A percentile compares a stretch with the other conserved stretches of the same genome.
phyloP scores from a whole-genome alignment of 2,329 filamentous ascomycete genomes.

The Talaromyces albobiverticillius region DNA sequence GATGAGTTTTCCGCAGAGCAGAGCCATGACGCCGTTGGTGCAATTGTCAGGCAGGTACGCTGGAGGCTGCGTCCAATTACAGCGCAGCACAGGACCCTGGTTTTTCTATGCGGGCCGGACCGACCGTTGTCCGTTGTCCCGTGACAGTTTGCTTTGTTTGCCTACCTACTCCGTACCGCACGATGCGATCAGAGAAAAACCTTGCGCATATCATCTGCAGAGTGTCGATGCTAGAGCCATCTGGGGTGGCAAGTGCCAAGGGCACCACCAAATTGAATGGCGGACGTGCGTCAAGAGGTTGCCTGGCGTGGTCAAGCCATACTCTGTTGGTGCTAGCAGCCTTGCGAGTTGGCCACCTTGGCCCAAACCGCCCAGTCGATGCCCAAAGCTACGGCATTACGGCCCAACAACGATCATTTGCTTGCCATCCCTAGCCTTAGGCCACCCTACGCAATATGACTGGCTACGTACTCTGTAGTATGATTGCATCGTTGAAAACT shows the following conservation, averaged over 20 bases:
- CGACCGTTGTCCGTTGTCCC: constrained; percentile 4
- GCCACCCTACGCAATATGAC: background rate
- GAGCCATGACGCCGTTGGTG: too few species aligned
- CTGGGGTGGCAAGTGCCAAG: too few species aligned
- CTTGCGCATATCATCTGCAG: too few species aligned
- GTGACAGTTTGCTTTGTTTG: constrained; percentile 13
- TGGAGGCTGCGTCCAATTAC: constrained; percentile 20
- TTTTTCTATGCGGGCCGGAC: constrained; percentile 9
- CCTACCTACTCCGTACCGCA: background rate
- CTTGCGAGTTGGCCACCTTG: constrained; percentile 4
- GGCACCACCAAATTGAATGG: too few species aligned
- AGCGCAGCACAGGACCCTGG: background rate
- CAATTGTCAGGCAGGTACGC: background rate
- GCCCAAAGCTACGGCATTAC: constrained; percentile 35
- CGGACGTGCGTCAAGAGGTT: too few species aligned
- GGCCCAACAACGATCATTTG: constrained; percentile 32
- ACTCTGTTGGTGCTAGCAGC: background rate
- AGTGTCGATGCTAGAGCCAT: too few species aligned
- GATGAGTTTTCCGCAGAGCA: too few species aligned
- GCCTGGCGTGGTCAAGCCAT: background rate
- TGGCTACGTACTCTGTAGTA: too few species aligned
- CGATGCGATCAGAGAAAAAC: background rate
- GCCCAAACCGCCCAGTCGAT: constrained; percentile 15
- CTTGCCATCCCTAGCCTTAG: too few species aligned
- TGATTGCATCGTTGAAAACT: background rate